Percentiles rank a stretch among this genome's conserved stretches.
Conservation (phyloP, 371 early-diverging fungal genomes). For the Syncephalastrum contaminatum region DNA sequence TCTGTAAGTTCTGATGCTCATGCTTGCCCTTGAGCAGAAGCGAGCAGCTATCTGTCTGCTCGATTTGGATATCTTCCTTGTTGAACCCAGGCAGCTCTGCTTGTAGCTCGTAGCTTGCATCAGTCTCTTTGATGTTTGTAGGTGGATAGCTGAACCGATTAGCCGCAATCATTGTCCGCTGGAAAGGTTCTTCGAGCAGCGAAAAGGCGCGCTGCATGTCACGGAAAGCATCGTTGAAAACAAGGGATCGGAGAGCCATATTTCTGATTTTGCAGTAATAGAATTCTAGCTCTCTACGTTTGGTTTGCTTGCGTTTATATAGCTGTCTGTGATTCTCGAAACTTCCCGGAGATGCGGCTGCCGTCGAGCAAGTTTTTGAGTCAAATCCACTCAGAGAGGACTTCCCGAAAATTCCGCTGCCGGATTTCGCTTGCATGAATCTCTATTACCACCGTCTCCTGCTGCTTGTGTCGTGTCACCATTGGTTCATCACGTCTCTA, state of each 20-base stretch:
- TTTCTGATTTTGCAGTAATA: neutral
- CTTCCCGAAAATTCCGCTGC: too few species aligned
- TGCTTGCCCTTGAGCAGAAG: slow-evolving; percentile 28
- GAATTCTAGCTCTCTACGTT: slow-evolving; percentile 4
- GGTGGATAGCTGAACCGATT: slow-evolving; percentile 21
- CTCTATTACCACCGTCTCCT: too few species aligned
- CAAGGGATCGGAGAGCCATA: too few species aligned
- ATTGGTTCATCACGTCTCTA: too few species aligned
- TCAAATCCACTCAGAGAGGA: too few species aligned
- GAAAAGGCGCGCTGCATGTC: slow-evolving; percentile 38
- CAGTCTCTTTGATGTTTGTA: slow-evolving; percentile 31
- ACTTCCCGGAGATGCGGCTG: too few species aligned
- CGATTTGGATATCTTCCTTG: slow-evolving; percentile 37
- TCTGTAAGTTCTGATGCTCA: neutral
- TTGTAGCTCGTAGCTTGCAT: slow-evolving; percentile 24
- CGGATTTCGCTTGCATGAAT: too few species aligned
- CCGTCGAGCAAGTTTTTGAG: too few species aligned
- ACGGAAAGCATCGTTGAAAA: slow-evolving; percentile 35
- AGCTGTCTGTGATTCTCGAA: too few species aligned
- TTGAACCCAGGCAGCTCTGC: slow-evolving; percentile 40
- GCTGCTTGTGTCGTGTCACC: too few species aligned
- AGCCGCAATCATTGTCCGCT: slow-evolving; percentile 19
- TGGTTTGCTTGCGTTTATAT: too few species aligned
- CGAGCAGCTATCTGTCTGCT: slow-evolving; percentile 28
- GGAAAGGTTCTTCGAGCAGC: slow-evolving; percentile 38